Base-by-base conservation (phyloP, 805 yeast species). In the Sugiyamaella americana region DNA sequence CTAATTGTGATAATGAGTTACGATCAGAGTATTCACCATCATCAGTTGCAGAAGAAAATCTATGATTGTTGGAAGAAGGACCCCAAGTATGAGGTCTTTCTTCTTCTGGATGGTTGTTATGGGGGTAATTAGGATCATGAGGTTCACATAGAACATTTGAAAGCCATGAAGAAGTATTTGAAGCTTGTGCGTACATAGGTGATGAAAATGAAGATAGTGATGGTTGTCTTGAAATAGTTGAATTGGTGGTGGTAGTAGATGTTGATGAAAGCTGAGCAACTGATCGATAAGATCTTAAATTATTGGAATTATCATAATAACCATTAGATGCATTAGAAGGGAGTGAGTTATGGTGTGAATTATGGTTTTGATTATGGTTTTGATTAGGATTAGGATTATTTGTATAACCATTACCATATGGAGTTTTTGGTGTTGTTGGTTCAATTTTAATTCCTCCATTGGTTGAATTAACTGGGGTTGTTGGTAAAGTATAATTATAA, bases 61-160 rank as follows among this genome's bases (percentile, higher is more conserved):
- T 47, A 43, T 53, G 49, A 37, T 48, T 47, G 34, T 54, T 48
- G 10, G 41, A 38, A n/a, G 56, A 46, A 2, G 60, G 60, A 18
- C 62, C 60, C 62, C 62, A 58, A 4, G 62, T 58, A 38, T 54
- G 57, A 2, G 62, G 62, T 6, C 62, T 46, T 19, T 56, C 58
- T 34, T 58, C 61, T 35, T 10, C 20, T 16, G 5, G 37, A 35
- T 13, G 17, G 16, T 34, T 38, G 26, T 43, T 40, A 10, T 47
- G 46, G 18, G 37, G 37, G 18, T 13, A 13, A 23, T 44, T 40
- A 10, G 51, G 46, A 18, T 42, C 40, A 18, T 34, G 37, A n/a
- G 47, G 45, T n/a, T 50, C 51, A 40, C 51, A 50, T 36, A 58
- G 49, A 35, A 57, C 61, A 17, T 49, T 43, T 13, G 60, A 52